Evolutionary conservation across 495 filamentous ascomycete genomes (phyloP), one percentile per base, ranked within the genome.

Genomic region (Rhypophila decipiens): DNA sequence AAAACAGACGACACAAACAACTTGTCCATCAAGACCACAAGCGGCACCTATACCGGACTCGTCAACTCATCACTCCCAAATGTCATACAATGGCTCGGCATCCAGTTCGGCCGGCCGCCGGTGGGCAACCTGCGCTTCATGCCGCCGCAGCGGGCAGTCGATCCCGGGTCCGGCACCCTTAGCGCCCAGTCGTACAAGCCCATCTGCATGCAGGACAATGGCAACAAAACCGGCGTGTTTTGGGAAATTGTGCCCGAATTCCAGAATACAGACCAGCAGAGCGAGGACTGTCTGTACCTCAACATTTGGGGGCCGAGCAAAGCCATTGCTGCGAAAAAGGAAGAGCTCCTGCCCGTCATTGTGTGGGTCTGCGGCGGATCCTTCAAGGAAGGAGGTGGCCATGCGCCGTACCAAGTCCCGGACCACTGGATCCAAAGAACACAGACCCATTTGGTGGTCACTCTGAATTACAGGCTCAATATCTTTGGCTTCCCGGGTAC

Each of bases 241-340:
- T 53, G 49, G 34, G 40, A 47, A 36, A 44, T 44, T 19, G 18
- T 52, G 21, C 53, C 42, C 13, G 42, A 56, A 24, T 52, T 48
- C 31, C 48, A 47, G 33, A 47, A 47, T 31, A 41, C 22, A 7
- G 49, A 45, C 12, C 20, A 21, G 18, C 43, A 56, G 31, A 61
- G 46, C 49, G 66, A 70, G 46, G 67, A 70, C 41, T 70, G 66
- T 37, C 42, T 70, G 38, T 55, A 50, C 31, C 54, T 70, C 41
- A 70, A 70, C 48, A 53, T 70, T 43, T 61, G 60, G 61, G 49
- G 59, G 37, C 59, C 65, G 15, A 50, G 67, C 49, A 42, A 54
- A 43, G 48, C 66, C 41, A 47, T 53, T 18, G 37, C 13, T 13
- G 27, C 7, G 7, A 13, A 31, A 13, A 42, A 27, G 53, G 60